Conservation (phyloP, 805 yeast species). For the Wickerhamiella sorbophila region DNA sequence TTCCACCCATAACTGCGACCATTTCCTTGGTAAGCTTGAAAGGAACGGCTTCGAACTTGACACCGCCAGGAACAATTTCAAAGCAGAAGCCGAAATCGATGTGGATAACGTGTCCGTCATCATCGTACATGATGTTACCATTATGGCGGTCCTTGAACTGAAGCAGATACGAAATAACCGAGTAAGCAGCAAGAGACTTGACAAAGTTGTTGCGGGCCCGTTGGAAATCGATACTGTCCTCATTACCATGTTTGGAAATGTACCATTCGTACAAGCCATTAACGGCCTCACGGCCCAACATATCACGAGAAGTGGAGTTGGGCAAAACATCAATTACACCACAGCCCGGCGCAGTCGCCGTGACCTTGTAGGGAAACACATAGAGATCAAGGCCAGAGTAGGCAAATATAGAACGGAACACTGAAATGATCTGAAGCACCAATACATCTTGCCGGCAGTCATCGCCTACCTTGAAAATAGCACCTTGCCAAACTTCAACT, state of each 20-base stretch:
- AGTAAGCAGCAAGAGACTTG: conserved; percentile 84
- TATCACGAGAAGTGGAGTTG: conserved; percentile 87
- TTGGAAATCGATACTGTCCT: conserved; percentile 76
- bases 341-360: conserved; percentile 98
- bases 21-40: conserved; percentile 92
- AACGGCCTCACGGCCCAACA: conserved; percentile 98
- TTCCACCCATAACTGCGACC: conserved; percentile 95
- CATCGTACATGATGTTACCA: conserved; percentile 93
- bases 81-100: conserved; percentile 98
- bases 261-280: conserved; percentile 91
- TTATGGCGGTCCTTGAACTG: conserved; percentile 95
- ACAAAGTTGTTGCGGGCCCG: conserved; percentile 84
- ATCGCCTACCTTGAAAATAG: conserved; percentile 97
- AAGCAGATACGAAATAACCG: conserved; percentile 73
- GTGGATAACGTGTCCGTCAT: conserved; percentile 88
- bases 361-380: conserved; percentile 87
- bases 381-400: conserved; percentile 76
- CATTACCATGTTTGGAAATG: conserved; percentile 88
- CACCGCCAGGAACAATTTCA: conserved; percentile 98
- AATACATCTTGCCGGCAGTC: conserved; percentile 96
- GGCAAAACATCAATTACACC: conserved; percentile 98
- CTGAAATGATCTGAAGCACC: conserved; percentile 80
- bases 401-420: conserved; percentile 84
- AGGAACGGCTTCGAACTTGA: conserved; percentile 94
- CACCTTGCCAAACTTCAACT: conserved; percentile 74